Percentiles rank a stretch among this genome's conserved stretches.
These are phyloP conservation scores for Stellera chamaejasme DNA, from an alignment of 345 rosid species.

Conservation along the genomic window DNA sequence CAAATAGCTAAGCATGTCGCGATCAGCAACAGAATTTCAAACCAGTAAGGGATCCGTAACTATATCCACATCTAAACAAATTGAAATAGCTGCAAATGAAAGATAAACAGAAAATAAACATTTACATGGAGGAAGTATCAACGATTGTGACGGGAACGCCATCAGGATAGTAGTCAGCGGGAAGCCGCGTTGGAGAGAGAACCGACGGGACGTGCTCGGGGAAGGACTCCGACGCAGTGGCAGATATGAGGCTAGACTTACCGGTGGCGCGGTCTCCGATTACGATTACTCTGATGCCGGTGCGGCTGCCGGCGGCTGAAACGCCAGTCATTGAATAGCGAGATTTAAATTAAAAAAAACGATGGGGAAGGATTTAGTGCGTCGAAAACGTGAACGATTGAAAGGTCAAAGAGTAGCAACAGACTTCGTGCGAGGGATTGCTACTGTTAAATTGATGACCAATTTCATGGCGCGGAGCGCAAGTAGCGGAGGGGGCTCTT, in stretches of 20 bases:
- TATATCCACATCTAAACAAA: too few species aligned
- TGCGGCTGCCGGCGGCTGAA: constrained; percentile 37
- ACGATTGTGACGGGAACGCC: constrained; percentile 67
- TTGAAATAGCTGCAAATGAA: neutral
- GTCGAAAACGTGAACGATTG: too few species aligned
- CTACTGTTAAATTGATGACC: too few species aligned
- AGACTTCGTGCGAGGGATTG: too few species aligned
- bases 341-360: too few species aligned
- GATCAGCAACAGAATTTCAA: neutral
- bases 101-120: neutral
- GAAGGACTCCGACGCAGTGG: constrained; percentile 55
- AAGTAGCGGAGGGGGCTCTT: neutral
- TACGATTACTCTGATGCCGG: constrained; percentile 55
- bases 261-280: constrained; percentile 74
- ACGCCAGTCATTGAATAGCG: constrained; percentile 32
- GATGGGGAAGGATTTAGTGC: too few species aligned
- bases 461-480: too few species aligned
- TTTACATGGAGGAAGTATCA: constrained; percentile 71
- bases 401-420: too few species aligned
- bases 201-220: constrained; percentile 55
- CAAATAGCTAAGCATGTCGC: neutral
- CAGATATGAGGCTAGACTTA: constrained; percentile 68
- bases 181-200: constrained; percentile 66
- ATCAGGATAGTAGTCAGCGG: constrained; percentile 66
- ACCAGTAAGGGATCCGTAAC: neutral